Evolutionary conservation across 2,329 filamentous ascomycete species (phyloP).

Genomic region (Aschersonia sp.): DNA sequence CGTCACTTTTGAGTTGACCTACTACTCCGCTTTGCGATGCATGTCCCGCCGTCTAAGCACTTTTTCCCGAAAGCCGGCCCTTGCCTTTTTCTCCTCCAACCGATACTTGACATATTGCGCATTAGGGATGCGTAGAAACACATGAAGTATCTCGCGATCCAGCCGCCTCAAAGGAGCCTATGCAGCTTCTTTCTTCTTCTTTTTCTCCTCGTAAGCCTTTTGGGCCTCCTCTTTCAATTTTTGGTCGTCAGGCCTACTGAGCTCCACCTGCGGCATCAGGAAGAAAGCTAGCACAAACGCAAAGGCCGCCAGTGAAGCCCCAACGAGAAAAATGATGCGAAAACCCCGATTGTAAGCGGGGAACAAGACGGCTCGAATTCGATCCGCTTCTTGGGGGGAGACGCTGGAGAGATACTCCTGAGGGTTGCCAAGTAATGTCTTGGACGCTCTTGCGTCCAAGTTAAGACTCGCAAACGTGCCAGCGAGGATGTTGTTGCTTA

Average conservation of each 20-base stretch:
- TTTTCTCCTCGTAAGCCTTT: conserved; percentile 8
- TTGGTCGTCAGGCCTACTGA: conserved; percentile 20
- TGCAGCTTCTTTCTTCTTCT: conserved; percentile 2
- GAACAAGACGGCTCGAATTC: conserved; percentile 15
- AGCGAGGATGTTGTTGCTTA: conserved; percentile 22
- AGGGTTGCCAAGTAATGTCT: conserved; percentile 18
- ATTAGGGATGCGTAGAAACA: no score
- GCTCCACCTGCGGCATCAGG: conserved; percentile 24
- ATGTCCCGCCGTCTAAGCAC: no score
- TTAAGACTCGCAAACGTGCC: conserved; percentile 12
- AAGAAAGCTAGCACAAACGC: conserved; percentile 22
- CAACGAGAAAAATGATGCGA: conserved; percentile 22
- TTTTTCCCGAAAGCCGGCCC: no score
- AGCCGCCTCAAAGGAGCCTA: background rate
- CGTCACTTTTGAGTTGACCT: no score
- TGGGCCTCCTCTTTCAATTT: conserved; percentile 20
- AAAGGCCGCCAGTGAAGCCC: conserved; percentile 18
- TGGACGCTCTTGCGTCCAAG: conserved; percentile 8
- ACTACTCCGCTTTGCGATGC: no score
- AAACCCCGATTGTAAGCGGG: conserved; percentile 22
- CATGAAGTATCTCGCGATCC: background rate
- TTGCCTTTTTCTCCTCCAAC: no score
- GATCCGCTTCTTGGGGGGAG: conserved; percentile 12
- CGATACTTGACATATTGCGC: no score
- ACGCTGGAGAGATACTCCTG: conserved; percentile 16